These are phyloP conservation scores for Teunomyces kruisii DNA, from an alignment of 805 yeast species.

Conservation along the genomic window DNA sequence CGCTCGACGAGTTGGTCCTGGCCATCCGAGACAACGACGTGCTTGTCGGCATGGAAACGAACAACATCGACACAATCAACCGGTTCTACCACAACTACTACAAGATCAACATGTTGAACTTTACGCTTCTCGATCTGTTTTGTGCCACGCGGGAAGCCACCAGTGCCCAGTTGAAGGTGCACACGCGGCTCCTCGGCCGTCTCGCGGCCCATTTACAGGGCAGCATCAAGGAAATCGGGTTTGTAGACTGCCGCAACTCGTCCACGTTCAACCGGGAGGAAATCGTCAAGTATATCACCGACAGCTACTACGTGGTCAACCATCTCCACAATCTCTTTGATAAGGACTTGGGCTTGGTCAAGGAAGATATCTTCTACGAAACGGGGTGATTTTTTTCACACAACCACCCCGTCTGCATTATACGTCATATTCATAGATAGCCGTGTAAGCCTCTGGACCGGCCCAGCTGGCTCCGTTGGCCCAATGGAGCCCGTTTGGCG, in stretches of 20 bases:
- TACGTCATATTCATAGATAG: too few species aligned
- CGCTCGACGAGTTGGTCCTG: not conserved
- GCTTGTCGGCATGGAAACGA: not conserved
- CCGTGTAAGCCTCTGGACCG: too few species aligned
- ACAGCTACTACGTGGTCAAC: conserved; percentile 22
- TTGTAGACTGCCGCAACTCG: conserved; percentile 7
- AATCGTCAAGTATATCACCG: conserved; percentile 21
- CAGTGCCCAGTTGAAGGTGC: conserved; percentile 8
- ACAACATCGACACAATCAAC: not conserved
- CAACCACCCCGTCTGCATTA: too few species aligned
- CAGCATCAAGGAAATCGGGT: conserved; percentile 19
- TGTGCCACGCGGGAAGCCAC: conserved; percentile 5
- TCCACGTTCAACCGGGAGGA: conserved; percentile 16
- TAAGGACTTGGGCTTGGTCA: conserved; percentile 18
- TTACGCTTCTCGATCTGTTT: conserved; percentile 3
- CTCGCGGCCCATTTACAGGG: conserved; percentile 18
- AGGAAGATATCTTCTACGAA: conserved; percentile 24
- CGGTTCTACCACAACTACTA: conserved; percentile 16
- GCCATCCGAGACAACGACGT: conserved; percentile 5
- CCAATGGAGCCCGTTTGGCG: too few species aligned
- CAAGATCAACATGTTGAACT: conserved; percentile 15
- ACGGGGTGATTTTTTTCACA: not conserved
- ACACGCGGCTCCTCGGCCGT: conserved; percentile 11
- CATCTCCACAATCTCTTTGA: conserved; percentile 19
- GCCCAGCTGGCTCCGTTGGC: too few species aligned